These are phyloP conservation scores for Protomyces gravidus DNA, from an alignment of 1,139 yeast species.

Conservation along the genomic window DNA sequence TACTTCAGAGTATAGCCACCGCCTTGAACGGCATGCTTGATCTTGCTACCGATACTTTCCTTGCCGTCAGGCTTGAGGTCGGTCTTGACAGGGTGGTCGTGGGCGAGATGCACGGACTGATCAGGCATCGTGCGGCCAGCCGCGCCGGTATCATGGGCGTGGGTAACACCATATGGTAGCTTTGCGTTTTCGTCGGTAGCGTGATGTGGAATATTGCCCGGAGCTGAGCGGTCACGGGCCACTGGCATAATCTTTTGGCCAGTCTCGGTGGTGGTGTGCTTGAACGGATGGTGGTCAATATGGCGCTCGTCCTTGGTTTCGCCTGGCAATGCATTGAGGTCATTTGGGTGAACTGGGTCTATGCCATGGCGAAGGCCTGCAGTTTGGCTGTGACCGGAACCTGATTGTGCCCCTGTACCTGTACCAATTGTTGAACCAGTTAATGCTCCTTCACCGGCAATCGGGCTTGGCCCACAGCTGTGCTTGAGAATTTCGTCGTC, in stretches of 20 bases:
- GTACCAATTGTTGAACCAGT: too few species aligned
- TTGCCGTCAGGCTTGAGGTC: background rate
- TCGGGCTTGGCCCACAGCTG: too few species aligned
- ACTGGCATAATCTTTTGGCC: background rate
- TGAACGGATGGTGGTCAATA: background rate
- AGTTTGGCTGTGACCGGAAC: background rate
- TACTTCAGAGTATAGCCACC: background rate
- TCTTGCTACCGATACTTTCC: background rate
- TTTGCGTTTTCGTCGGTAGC: background rate
- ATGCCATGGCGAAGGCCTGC: too few species aligned
- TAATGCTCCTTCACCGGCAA: too few species aligned
- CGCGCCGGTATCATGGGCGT: background rate
- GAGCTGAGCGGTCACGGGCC: background rate
- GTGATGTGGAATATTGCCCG: background rate
- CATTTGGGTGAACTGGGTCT: background rate
- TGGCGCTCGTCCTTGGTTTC: background rate
- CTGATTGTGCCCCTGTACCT: background rate
- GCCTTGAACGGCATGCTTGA: background rate
- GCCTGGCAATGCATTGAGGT: background rate
- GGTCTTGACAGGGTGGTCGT: background rate
- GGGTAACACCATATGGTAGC: background rate
- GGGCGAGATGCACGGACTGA: background rate
- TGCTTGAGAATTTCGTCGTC: too few species aligned
- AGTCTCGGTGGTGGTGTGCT: background rate
- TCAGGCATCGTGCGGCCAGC: conserved; percentile 1